Base-by-base conservation (phyloP, 352 stramenopile genomes). In the Thalassiosira hispida region DNA sequence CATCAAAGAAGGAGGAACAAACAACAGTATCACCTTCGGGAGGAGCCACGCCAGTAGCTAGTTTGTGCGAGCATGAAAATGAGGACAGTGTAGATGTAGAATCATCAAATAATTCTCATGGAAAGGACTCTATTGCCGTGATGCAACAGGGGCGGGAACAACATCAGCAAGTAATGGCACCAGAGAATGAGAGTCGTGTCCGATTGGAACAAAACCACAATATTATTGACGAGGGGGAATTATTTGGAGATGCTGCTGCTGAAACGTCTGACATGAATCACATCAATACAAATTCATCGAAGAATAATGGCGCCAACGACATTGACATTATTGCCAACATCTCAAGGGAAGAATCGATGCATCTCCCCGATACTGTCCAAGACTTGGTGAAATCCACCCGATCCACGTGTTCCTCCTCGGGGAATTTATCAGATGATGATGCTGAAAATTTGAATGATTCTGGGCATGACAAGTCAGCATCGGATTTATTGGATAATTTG, bases 401-500 rank as follows among this genome's bases (percentile, higher is more conserved):
- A n/a, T n/a, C 14, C 38, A 14, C 38, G 7, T 46, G 14, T 14
- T 46, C 38, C 38, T 46, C 38, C 38, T 46, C 38, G 7, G 38
- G 38, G 14, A 46, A 46, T 14, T 3, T n/a, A 40, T 8, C 1
- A 31, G 33, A 18, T 38, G n/a, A n/a, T n/a, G n/a, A n/a, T n/a
- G n/a, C n/a, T n/a, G n/a, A n/a, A n/a, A n/a, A n/a, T n/a, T n/a
- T n/a, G n/a, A n/a, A n/a, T n/a, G n/a, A n/a, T n/a, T n/a, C n/a
- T n/a, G n/a, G n/a, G n/a, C n/a, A n/a, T n/a, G n/a, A n/a, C n/a
- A n/a, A n/a, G 49, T 73, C 65, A 16, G 20, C 51, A 40, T 52
- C 51, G 25, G 49, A 62, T 47, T 42, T 81, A 14, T 29, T 71
- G 20, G 22, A 64, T 27, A 52, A 75, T 49, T 75, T 74, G 42